Evolutionary conservation across 2,329 filamentous ascomycete genomes (phyloP), one percentile per base, ranked within the genome.

Genomic region (Fusarium fujikuroi): DNA sequence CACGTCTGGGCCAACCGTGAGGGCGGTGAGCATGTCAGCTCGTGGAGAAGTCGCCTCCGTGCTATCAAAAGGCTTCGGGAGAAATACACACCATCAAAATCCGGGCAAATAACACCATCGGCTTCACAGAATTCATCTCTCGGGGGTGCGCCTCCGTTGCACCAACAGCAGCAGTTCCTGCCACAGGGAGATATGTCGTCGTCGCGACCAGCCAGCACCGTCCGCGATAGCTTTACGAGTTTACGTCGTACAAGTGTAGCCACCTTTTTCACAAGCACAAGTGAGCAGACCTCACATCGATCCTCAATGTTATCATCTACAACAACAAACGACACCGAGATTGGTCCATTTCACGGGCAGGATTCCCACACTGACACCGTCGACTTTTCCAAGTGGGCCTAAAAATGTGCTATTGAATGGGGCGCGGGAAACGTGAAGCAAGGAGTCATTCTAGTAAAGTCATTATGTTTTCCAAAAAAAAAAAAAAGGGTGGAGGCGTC

Each of bases 1-100:
- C 89, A 92, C 49, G 95, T 98, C n/a, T 98, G 95, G 94, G 89
- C 90, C 52, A 91, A 90, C 77, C 88, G 91, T 52, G 89, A 92
- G 72, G 92, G 92, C 10, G 92, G 92, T 63, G 95, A 97, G 80
- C 92, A 97, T 78, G 88, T 96, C 36, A 96, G 94, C 16, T 93
- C 94, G 14, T 98, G 96, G 96, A 91, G 94, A 66, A 93, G 92
- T 76, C 91, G 96, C 54, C 88, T 98, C 18, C 90, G 93, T 54
- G 93, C 95, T 80, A 97, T 99, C 79, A 92, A 92, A 79, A 89
- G 91, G 49, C 87, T 99, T 56, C 90, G 95, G 34, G 93, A 97
- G 66, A 90, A 88, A 66, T 87, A 92, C 74, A 85, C 84, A 4
- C 83, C 84, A 3, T 83, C 84, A 14, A 89, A 87, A 73, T 53